A percentile compares a stretch with the other conserved stretches of the same genome.
phyloP scores from a whole-genome alignment of 192 early-diverging fungal genomes.

The Radiomyces spectabilis region DNA sequence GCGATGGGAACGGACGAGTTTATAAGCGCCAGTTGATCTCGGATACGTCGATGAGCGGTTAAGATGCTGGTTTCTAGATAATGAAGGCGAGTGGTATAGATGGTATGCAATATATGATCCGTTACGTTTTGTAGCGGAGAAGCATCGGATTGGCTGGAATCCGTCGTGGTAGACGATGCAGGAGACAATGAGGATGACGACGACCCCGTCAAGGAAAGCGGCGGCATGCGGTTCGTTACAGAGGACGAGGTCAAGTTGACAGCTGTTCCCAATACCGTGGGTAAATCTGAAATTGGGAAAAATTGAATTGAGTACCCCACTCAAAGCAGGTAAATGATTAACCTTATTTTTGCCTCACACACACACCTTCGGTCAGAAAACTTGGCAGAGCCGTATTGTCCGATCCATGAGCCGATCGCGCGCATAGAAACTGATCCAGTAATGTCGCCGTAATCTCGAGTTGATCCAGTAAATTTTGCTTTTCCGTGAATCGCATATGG shows the following conservation, averaged over 20 bases:
- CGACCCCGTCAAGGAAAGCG: too few species aligned
- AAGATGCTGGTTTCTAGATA: slow-evolving; percentile 5
- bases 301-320: too few species aligned
- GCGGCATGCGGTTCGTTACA: too few species aligned
- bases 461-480: slow-evolving; percentile 12
- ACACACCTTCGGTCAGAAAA: slow-evolving; percentile 10
- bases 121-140: slow-evolving; percentile 9
- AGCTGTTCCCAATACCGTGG: too few species aligned
- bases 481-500: slow-evolving; percentile 4
- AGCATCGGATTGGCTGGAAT: too few species aligned
- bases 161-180: too few species aligned
- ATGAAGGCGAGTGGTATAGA: slow-evolving; percentile 7
- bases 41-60: slow-evolving; percentile 11
- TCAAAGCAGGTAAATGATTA: too few species aligned
- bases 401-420: slow-evolving; percentile 2
- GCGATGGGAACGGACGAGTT: too few species aligned
- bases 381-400: neutral
- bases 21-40: slow-evolving; percentile 14
- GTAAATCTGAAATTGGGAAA: too few species aligned
- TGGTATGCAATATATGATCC: slow-evolving; percentile 11
- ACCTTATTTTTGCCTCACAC: neutral
- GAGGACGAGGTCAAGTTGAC: too few species aligned
- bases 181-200: too few species aligned
- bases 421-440: slow-evolving; percentile 13
- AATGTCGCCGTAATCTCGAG: slow-evolving; percentile 7